Percentiles rank a stretch among this genome's conserved stretches.
Conservation (phyloP, 352 stramenopile genomes). For the Saprolegnia diclina region DNA sequence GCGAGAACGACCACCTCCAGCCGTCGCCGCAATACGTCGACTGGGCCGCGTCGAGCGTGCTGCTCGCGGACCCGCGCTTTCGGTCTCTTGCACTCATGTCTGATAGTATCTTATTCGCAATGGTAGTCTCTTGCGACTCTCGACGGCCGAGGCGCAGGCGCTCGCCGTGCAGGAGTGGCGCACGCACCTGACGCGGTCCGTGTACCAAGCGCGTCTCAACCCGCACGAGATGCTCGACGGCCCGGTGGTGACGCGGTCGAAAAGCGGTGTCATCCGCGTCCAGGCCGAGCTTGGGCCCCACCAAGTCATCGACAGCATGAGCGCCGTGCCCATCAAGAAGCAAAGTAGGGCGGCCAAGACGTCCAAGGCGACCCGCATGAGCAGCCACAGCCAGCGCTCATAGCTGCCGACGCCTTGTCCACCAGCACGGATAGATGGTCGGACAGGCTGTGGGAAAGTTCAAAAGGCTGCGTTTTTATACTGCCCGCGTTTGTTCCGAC, state of each 20-base stretch:
- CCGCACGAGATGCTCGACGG: constrained; percentile 50
- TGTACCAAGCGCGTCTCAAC: constrained; percentile 53
- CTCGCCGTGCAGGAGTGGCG: constrained; percentile 60
- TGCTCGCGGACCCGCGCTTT: constrained; percentile 36
- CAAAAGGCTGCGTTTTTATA: constrained; percentile 12
- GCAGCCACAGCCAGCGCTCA: too few species aligned
- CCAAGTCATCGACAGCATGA: constrained; percentile 7
- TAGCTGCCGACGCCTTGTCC: neutral
- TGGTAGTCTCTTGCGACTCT: constrained; percentile 30
- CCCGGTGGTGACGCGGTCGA: constrained; percentile 46
- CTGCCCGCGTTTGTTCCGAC: neutral
- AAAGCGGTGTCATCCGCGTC: constrained; percentile 47
- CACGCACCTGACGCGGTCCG: constrained; percentile 46
- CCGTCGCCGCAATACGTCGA: constrained; percentile 42
- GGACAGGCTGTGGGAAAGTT: neutral
- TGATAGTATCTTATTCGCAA: neutral
- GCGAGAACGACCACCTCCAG: constrained; percentile 43
- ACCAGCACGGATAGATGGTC: neutral
- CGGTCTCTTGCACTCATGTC: neutral
- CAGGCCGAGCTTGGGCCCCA: constrained; percentile 37
- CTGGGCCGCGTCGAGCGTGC: constrained; percentile 34
- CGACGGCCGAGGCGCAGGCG: constrained; percentile 39
- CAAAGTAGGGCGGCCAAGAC: neutral
- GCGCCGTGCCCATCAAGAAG: neutral
- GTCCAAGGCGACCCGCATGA: neutral